Percentiles rank a stretch among this genome's conserved stretches.
These are phyloP conservation scores for Scenedesmus sp. DNA, from an alignment of 163 green algal genomes.

Conservation along the genomic window DNA sequence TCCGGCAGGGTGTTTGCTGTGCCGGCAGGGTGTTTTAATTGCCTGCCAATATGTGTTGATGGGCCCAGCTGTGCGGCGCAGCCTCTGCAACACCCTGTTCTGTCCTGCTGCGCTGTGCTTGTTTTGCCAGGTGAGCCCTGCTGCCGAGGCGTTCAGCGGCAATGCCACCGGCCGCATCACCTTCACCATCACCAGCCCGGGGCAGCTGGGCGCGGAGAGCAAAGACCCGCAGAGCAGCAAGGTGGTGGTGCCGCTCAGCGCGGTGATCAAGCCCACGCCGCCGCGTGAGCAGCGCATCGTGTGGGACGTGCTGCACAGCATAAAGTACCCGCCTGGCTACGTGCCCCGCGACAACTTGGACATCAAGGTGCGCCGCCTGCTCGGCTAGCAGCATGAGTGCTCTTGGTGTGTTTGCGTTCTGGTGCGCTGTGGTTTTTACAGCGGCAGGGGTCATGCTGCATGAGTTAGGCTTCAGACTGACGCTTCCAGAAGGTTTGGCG, in stretches of 20 bases:
- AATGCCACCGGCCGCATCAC: conserved; percentile 63
- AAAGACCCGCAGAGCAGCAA: conserved; percentile 53
- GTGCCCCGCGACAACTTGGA: conserved; percentile 90
- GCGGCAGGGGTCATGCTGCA: no score
- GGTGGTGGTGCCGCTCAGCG: conserved; percentile 76
- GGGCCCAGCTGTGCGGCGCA: no score
- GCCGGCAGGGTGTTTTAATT: no score
- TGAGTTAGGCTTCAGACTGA: no score
- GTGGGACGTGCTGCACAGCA: conserved; percentile 96
- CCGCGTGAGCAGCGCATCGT: conserved; percentile 85
- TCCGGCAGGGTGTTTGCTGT: no score
- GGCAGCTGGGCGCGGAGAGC: conserved; percentile 24
- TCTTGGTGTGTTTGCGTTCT: background rate
- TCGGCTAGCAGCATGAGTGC: background rate
- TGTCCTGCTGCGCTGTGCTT: background rate
- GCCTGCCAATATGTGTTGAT: no score
- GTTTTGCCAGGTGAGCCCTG: conserved; percentile 64
- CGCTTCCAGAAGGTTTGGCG: background rate
- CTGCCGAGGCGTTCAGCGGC: conserved; percentile 51
- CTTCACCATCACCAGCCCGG: conserved; percentile 76
- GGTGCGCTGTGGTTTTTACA: no score
- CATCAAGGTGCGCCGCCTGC: conserved; percentile 57
- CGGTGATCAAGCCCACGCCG: conserved; percentile 79
- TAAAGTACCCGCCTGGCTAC: conserved; percentile 98
- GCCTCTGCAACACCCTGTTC: background rate